Evolutionary conservation across 371 early-diverging fungal genomes (phyloP).

Genomic region (Coemansia sp.): DNA sequence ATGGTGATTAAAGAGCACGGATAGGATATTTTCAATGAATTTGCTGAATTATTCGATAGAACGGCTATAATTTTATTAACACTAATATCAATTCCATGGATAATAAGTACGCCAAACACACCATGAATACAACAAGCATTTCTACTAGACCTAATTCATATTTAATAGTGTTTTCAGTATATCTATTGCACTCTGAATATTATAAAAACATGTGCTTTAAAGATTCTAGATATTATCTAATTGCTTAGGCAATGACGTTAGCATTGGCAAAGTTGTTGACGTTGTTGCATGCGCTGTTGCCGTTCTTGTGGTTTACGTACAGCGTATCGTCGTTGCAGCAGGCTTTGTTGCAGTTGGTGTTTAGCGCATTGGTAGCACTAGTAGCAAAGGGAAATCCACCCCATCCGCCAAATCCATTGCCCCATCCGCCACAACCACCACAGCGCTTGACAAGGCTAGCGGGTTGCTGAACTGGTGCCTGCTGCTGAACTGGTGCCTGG

Average conservation of each 20-base stretch:
- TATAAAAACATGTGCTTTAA: not conserved
- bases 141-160: not conserved
- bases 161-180: not conserved
- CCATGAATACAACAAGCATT: not conserved
- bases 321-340: slow-evolving; percentile 12
- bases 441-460: not conserved
- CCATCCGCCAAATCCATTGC: slow-evolving; percentile 2
- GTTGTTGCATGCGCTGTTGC: slow-evolving; percentile 3
- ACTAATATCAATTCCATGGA: too few species aligned
- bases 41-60: too few species aligned
- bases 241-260: slow-evolving; percentile 2
- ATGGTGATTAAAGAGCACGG: too few species aligned
- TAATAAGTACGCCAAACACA: too few species aligned
- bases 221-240: not conserved
- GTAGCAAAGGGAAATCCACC: slow-evolving; percentile 9
- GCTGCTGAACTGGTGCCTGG: not conserved
- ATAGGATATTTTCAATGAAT: too few species aligned
- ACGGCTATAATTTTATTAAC: too few species aligned
- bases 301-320: slow-evolving; percentile 17
- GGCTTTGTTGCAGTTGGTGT: slow-evolving; percentile 11
- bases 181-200: slow-evolving; percentile 9
- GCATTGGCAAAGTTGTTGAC: slow-evolving; percentile 13
- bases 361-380: slow-evolving; percentile 6
- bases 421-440: slow-evolving; percentile 12
- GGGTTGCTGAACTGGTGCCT: not conserved